Percentiles rank a stretch among this genome's conserved stretches.
Evolutionary conservation across 768 basidiomycete species (phyloP).

Genomic region (Leccinum variicolor): DNA sequence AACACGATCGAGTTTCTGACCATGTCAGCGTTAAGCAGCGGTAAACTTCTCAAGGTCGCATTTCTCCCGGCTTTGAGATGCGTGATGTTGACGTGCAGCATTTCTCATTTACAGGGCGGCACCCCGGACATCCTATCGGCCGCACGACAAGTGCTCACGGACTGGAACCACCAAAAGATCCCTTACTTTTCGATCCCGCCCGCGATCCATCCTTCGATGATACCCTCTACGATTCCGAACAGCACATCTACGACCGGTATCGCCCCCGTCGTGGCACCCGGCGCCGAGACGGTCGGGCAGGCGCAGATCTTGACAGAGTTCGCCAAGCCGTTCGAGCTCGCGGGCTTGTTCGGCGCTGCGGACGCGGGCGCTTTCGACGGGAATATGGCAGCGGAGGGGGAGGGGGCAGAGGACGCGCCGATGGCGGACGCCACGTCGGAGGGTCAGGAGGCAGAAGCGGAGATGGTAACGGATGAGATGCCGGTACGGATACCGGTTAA

Average conservation of each 20-base stretch:
- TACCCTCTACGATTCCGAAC: slow-evolving; percentile 44
- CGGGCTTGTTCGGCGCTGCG: slow-evolving; percentile 75
- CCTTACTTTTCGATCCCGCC: slow-evolving; percentile 86
- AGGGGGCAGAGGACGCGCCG: slow-evolving; percentile 25
- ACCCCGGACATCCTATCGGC: slow-evolving; percentile 83
- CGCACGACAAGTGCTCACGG: slow-evolving; percentile 76
- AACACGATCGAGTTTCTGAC: slow-evolving; percentile 83
- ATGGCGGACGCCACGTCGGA: slow-evolving; percentile 41
- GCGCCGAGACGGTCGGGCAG: slow-evolving; percentile 78
- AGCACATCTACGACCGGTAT: slow-evolving; percentile 25
- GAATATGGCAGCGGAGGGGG: background rate
- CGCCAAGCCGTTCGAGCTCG: slow-evolving; percentile 77
- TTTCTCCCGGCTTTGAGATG: background rate
- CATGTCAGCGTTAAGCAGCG: slow-evolving; percentile 80
- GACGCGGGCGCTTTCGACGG: slow-evolving; percentile 74
- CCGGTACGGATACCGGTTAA: slow-evolving; percentile 31
- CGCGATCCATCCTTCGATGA: slow-evolving; percentile 67
- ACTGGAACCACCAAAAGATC: slow-evolving; percentile 98
- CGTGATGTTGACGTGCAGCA: background rate
- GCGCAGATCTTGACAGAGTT: slow-evolving; percentile 72
- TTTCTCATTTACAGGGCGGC: slow-evolving; percentile 61
- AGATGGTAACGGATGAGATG: slow-evolving; percentile 39
- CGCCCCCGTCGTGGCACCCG: slow-evolving; percentile 49
- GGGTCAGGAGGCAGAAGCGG: slow-evolving; percentile 27
- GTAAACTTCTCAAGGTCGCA: slow-evolving; percentile 76